Evolutionary conservation across 2,329 filamentous ascomycete species (phyloP).

Genomic region (Fusarium buharicum): DNA sequence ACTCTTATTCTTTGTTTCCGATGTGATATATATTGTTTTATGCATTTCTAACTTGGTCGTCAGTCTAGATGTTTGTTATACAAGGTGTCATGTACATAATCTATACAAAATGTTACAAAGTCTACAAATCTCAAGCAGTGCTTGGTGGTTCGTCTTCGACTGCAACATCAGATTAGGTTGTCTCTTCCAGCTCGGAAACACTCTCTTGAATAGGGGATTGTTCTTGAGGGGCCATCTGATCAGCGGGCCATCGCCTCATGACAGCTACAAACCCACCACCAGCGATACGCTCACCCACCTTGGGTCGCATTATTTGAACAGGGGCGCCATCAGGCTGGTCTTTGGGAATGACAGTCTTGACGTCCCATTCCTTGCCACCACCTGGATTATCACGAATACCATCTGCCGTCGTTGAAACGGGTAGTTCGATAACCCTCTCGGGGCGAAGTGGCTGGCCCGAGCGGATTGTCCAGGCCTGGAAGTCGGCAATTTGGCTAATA

Average conservation of each 20-base stretch:
- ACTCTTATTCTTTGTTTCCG: not conserved
- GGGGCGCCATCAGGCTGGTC: constrained; percentile 36
- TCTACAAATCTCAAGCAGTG: constrained; percentile 2
- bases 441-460: constrained; percentile 64
- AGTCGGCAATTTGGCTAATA: constrained; percentile 79
- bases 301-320: constrained; percentile 56
- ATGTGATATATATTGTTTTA: constrained; percentile 2
- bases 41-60: not conserved
- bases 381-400: constrained; percentile 56
- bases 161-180: not conserved
- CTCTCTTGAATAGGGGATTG: constrained; percentile 18
- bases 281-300: constrained; percentile 53
- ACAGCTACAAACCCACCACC: constrained; percentile 57
- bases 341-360: constrained; percentile 59
- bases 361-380: constrained; percentile 71
- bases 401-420: constrained; percentile 52
- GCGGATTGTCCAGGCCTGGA: constrained; percentile 59
- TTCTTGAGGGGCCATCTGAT: constrained; percentile 13
- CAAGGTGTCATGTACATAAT: constrained; percentile 3
- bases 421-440: constrained; percentile 70
- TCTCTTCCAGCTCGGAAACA: constrained; percentile 11
- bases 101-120: not conserved
- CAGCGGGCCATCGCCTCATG: constrained; percentile 48
- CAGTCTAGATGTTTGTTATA: constrained; percentile 1
- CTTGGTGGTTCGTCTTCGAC: not conserved